Base-by-base conservation (phyloP, 305 asterid genomes). In the Rubia tinctorum region DNA sequence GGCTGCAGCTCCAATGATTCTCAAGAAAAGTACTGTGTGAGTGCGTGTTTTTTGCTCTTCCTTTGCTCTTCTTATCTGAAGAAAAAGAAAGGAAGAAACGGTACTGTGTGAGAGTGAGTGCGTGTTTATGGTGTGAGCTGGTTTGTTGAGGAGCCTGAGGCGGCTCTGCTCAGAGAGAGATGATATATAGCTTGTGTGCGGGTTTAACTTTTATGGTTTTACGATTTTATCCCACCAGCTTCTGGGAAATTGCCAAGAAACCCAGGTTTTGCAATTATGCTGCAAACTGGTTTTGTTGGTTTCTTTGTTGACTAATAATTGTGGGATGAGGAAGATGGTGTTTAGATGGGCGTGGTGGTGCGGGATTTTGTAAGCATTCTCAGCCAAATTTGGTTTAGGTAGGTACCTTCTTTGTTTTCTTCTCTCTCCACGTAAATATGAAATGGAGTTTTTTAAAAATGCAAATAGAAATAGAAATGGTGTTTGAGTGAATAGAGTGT, bases 131-230 rank as follows among this genome's bases (percentile, higher is more conserved):
- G 72, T 34, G 34, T 30, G 34, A 30, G 34, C 34, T 3, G 34
- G 34, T 30, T 30, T 30, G 34, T 30, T 30, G 34, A 30, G 34
- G 56, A n/a, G 66, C 11, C 39, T 22, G 66, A 89, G 86, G 84
- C 86, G 85, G 90, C 95, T 84, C 83, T 83, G 88, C 65, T 83
- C 93, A 84, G 88, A 81, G n/a, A n/a, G n/a, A n/a, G n/a, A n/a
- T n/a, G 86, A 82, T 80, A 37, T 64, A 37, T 64, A 64, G 69
- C 69, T 68, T 86, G 70, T 70, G 69, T 84, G 83, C 82, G 63
- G 76, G 72, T 63, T 23, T 78, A 61, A 27, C 71, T 83, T 82
- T 66, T 66, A 40, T 15, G 74, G 59, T 60, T 77, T 81, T 81
- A 79, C 88, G 80, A 71, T 80, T 86, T 88, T 83, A 74, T 83